Conservation (phyloP, 768 basidiomycete genomes). For the Aureoboletus auriporus region DNA sequence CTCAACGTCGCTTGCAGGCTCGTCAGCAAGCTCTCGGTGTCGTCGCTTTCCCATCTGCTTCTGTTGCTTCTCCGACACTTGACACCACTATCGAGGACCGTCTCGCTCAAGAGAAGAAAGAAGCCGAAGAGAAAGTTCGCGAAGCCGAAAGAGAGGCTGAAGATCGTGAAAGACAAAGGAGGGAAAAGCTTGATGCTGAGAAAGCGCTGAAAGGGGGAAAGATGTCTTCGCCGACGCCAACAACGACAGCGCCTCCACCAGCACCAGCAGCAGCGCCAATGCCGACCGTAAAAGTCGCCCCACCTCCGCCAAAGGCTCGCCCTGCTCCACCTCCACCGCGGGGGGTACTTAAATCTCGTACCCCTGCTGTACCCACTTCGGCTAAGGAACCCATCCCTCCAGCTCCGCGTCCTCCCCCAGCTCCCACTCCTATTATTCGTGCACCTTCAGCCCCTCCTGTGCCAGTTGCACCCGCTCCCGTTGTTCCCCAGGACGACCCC, state of each 20-base stretch:
- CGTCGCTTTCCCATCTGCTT: conserved; percentile 34
- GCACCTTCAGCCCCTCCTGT: conserved; percentile 33
- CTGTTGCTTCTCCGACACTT: conserved; percentile 45
- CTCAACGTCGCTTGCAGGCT: conserved; percentile 75
- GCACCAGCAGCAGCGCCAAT: conserved; percentile 33
- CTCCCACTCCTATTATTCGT: conserved; percentile 19
- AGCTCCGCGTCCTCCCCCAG: conserved; percentile 21
- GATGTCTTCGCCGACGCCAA: conserved; percentile 38
- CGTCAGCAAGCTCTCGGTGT: conserved; percentile 86
- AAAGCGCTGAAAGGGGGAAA: conserved; percentile 55
- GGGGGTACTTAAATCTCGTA: conserved; percentile 10
- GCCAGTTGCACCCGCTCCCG: conserved; percentile 41
- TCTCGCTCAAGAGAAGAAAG: conserved; percentile 79
- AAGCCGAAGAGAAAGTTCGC: conserved; percentile 82
- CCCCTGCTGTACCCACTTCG: conserved; percentile 19
- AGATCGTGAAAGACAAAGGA: conserved; percentile 69
- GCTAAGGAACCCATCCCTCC: conserved; percentile 19
- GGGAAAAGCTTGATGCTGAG: conserved; percentile 72
- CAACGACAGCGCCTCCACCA: conserved; percentile 41
- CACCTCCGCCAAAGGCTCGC: conserved; percentile 35
- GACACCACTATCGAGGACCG: conserved; percentile 85
- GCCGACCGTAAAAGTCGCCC: conserved; percentile 33
- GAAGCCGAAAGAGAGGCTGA: conserved; percentile 78
- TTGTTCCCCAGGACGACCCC: conserved; percentile 56
- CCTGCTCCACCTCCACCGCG: conserved; percentile 37